phyloP scores from a whole-genome alignment of 2,329 filamentous ascomycete genomes.

The Rhynchosporium secalis region DNA sequence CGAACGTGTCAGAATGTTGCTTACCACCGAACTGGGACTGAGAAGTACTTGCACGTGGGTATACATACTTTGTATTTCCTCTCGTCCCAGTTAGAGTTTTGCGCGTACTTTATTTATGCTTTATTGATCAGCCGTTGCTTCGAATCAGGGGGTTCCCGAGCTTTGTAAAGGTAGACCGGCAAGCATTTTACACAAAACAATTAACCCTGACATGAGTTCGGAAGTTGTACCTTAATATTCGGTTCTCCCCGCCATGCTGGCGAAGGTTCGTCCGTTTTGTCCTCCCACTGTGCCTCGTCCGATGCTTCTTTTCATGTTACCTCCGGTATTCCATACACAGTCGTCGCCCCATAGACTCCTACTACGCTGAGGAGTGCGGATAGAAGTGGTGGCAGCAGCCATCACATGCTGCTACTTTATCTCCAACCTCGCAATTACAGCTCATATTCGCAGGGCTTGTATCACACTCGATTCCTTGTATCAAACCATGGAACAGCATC shows the following conservation, averaged over 20 bases:
- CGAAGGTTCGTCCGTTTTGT: slow-evolving; percentile 4
- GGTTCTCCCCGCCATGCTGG: background rate
- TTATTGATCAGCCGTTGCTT: too few relatives aligned
- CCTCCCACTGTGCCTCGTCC: background rate
- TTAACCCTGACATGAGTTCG: slow-evolving; percentile 9
- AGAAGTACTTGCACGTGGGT: too few relatives aligned
- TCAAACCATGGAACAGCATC: slow-evolving; percentile 6
- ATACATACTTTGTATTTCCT: background rate
- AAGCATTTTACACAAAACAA: too few relatives aligned
- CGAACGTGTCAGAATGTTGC: too few relatives aligned
- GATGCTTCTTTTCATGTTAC: background rate
- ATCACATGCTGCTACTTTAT: slow-evolving; percentile 1
- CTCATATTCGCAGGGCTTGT: slow-evolving; percentile 6
- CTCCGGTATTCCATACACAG: background rate
- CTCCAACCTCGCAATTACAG: slow-evolving; percentile 4
- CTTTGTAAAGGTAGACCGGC: too few relatives aligned
- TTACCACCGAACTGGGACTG: too few relatives aligned
- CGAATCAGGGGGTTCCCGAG: too few relatives aligned
- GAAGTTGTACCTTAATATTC: slow-evolving; percentile 1
- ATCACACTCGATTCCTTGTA: background rate
- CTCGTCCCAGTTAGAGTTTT: background rate
- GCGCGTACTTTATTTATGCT: background rate
- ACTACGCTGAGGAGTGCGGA: slow-evolving; percentile 6
- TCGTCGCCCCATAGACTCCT: background rate
- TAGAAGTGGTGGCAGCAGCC: background rate